Percentiles rank a stretch among this genome's conserved stretches.
These are phyloP conservation scores for Castanea sativa DNA, from an alignment of 306 rosid genomes.

Conservation along the genomic window DNA sequence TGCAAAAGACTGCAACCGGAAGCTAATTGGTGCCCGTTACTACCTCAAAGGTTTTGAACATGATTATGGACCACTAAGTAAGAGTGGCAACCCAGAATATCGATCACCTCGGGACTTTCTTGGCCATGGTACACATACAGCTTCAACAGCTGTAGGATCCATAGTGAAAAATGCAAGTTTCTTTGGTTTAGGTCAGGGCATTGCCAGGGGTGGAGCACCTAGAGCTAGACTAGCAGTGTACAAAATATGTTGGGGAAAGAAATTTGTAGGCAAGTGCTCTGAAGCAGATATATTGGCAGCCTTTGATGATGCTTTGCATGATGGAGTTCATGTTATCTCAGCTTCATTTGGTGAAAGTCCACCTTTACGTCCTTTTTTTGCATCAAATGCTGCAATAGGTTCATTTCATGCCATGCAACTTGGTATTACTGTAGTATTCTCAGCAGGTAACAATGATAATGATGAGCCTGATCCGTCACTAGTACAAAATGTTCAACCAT, in stretches of 20 bases:
- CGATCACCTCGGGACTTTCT: conserved; percentile 47
- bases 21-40: conserved; percentile 58
- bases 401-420: conserved; percentile 56
- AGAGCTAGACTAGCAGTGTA: conserved; percentile 52
- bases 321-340: conserved; percentile 54
- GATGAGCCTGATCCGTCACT: conserved; percentile 45
- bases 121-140: conserved; percentile 67
- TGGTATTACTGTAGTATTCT: conserved; percentile 49
- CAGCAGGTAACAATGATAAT: conserved; percentile 41
- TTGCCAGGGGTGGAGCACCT: conserved; percentile 55
- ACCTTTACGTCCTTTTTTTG: conserved; percentile 34
- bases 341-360: conserved; percentile 43
- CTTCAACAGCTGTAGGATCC: conserved; percentile 57
- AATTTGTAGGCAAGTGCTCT: conserved; percentile 29
- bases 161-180: conserved; percentile 30
- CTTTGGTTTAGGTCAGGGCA: conserved; percentile 38
- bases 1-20: conserved; percentile 39
- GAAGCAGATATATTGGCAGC: conserved; percentile 58
- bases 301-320: conserved; percentile 53
- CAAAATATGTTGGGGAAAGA: conserved; percentile 52
- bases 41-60: conserved; percentile 50
- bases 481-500: conserved; percentile 47
- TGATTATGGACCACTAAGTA: conserved; percentile 28
- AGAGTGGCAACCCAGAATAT: conserved; percentile 38
- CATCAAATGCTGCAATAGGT: conserved; percentile 30